Percentiles rank a stretch among this genome's conserved stretches.
phyloP scores from a whole-genome alignment of 2,329 filamentous ascomycete species.

The Plenodomus tracheiphilus region DNA sequence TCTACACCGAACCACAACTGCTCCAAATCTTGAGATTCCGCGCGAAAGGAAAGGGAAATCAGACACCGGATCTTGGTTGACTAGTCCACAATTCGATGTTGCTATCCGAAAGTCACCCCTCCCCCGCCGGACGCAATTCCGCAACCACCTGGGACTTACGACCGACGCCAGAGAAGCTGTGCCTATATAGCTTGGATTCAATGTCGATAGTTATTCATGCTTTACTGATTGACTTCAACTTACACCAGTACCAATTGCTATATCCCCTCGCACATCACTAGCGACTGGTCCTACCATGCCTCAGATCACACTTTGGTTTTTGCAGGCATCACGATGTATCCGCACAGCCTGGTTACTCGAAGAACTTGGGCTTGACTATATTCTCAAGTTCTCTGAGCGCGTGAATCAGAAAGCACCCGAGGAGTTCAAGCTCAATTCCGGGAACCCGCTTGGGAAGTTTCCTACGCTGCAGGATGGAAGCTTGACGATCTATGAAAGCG shows the following conservation, averaged over 20 bases:
- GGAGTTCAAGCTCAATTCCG: conserved; percentile 48
- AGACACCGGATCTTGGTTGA: not conserved
- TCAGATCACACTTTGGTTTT: conserved; percentile 52
- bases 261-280: not conserved
- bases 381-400: conserved; percentile 46
- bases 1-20: not conserved
- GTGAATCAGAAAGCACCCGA: conserved; percentile 46
- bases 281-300: conserved; percentile 7
- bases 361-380: conserved; percentile 49
- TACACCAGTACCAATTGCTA: not conserved
- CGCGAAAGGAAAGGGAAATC: not conserved
- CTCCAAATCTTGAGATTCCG: not conserved
- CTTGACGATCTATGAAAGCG: conserved; percentile 49
- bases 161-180: conserved; percentile 9
- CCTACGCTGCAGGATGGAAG: conserved; percentile 50
- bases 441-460: conserved; percentile 51
- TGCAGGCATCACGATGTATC: conserved; percentile 52
- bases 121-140: conserved; percentile 14
- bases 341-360: conserved; percentile 53
- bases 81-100: not conserved
- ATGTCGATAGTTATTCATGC: not conserved
- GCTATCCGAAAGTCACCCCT: not conserved
- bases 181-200: not conserved
- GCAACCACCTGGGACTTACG: not conserved
- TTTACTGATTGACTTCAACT: not conserved